Evolutionary conservation across 139 green algal genomes (phyloP).

Genomic region (Chlamydomonas schloesseri): DNA sequence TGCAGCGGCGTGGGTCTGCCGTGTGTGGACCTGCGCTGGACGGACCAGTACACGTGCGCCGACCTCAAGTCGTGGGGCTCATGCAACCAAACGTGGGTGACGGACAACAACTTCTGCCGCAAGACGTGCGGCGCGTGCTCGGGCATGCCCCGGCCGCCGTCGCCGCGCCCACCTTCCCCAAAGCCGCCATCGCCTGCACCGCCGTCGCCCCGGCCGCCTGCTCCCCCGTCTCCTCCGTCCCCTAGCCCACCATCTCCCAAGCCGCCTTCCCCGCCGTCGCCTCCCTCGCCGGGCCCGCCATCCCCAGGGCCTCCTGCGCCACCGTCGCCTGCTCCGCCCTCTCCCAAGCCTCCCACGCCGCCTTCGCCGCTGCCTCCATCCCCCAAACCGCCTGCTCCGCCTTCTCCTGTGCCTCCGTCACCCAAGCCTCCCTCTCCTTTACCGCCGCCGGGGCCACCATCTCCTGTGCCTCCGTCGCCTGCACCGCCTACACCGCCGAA

Average conservation of each 20-base stretch:
- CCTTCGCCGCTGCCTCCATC: background rate
- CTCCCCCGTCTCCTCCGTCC: background rate
- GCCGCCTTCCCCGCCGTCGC: too few species aligned
- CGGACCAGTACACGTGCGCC: background rate
- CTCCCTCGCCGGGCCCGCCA: background rate
- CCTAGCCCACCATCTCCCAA: background rate
- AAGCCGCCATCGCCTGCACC: background rate
- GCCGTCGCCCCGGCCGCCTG: background rate
- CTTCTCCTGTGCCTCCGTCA: background rate
- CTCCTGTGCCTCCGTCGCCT: too few species aligned
- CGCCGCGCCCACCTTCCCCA: too few species aligned
- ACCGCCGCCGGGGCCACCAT: background rate
- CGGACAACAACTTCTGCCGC: background rate
- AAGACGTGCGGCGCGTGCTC: background rate
- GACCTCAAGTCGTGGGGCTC: background rate
- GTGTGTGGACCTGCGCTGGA: background rate
- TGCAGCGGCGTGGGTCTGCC: background rate
- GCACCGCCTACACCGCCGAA: too few species aligned
- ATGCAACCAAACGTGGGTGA: background rate
- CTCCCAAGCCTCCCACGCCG: background rate
- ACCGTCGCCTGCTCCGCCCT: too few species aligned
- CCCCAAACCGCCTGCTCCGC: background rate
- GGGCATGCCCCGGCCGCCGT: background rate
- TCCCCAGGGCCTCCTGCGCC: background rate
- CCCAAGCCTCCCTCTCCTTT: background rate